A percentile compares a stretch with the other conserved stretches of the same genome.
Evolutionary conservation across 2,329 filamentous ascomycete species (phyloP).

Genomic region (Tolypocladium album): DNA sequence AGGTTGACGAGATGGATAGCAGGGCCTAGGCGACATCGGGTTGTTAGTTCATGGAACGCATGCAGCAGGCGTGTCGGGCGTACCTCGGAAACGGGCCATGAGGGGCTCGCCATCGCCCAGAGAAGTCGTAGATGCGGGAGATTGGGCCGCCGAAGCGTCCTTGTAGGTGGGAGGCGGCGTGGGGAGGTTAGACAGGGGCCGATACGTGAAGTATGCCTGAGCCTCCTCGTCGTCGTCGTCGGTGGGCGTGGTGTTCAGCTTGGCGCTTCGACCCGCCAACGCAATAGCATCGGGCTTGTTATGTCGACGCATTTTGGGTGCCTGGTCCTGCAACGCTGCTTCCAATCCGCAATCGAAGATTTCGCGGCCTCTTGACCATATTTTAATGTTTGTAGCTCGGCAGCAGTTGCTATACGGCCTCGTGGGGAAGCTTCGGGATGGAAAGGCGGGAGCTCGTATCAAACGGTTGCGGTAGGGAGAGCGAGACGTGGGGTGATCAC

Average conservation of each 20-base stretch:
- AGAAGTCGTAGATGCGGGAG: constrained; percentile 21
- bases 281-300: not conserved
- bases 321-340: constrained; percentile 1
- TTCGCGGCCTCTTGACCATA: constrained; percentile 4
- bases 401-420: not conserved
- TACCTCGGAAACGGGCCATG: constrained; percentile 27
- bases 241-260: not conserved
- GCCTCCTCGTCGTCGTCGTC: constrained; percentile 27
- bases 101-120: constrained; percentile 33
- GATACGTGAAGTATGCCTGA: constrained; percentile 51
- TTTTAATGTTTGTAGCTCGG: constrained; percentile 1
- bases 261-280: not conserved
- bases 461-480: not conserved
- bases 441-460: not conserved
- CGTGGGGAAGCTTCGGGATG: no score
- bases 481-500: not conserved
- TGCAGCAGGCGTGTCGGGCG: constrained; percentile 3
- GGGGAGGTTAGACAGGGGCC: constrained; percentile 56
- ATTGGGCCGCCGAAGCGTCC: constrained; percentile 32
- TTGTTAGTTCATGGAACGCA: not conserved
- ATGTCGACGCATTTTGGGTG: constrained; percentile 2
- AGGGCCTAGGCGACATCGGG: constrained; percentile 34
- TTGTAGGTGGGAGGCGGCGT: constrained; percentile 50
- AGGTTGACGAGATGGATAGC: constrained; percentile 57
- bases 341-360: not conserved